Percentiles rank a stretch among this genome's conserved stretches.
These are phyloP conservation scores for Oryza meridionalis DNA, from an alignment of 176 grass and related monocot species.

Conservation along the genomic window DNA sequence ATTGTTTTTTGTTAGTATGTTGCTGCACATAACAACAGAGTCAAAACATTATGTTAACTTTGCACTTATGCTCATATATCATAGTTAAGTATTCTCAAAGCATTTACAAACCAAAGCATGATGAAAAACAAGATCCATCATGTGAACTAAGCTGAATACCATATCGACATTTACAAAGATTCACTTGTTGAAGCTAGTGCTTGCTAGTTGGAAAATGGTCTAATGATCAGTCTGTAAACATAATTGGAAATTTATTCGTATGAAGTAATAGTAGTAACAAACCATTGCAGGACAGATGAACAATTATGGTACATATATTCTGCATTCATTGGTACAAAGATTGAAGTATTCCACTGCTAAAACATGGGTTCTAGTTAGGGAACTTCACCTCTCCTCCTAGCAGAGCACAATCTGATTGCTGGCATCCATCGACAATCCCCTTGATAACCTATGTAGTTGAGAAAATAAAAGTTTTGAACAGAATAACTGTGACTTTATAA, in stretches of 20 bases:
- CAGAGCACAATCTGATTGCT: constrained; percentile 79
- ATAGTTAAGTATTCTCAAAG: not conserved
- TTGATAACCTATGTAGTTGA: constrained; percentile 68
- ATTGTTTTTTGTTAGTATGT: not conserved
- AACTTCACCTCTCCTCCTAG: constrained; percentile 84
- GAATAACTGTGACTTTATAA: not conserved
- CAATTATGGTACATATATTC: not conserved
- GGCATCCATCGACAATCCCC: constrained; percentile 90
- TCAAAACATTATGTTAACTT: not conserved
- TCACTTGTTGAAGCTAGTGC: not conserved
- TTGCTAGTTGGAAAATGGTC: not conserved
- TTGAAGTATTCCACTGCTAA: not conserved
- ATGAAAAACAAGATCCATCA: not conserved
- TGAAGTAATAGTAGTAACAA: not conserved
- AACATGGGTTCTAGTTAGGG: not conserved
- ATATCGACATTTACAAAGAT: not conserved
- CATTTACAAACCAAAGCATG: not conserved
- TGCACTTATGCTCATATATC: not conserved
- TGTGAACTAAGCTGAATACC: not conserved
- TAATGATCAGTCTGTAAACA: not conserved
- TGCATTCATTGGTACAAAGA: not conserved
- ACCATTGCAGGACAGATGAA: not conserved
- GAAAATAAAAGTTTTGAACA: not conserved
- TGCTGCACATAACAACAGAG: too few relatives aligned
- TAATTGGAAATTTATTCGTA: not conserved